Conservation (phyloP, 1,284 basidiomycete species). For the Puccinia coronata region DNA sequence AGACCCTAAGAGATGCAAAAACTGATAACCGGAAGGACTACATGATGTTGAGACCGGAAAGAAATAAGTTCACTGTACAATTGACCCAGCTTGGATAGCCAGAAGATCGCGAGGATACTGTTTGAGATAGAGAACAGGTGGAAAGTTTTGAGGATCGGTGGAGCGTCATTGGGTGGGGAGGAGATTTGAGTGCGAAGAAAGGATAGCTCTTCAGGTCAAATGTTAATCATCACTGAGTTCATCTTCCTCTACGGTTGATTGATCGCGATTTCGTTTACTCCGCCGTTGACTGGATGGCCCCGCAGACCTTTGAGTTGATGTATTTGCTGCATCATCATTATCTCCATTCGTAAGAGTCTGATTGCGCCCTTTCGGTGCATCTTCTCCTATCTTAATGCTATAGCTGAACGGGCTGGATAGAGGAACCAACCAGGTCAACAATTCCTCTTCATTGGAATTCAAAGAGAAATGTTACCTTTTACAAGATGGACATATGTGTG, state of each 20-base stretch:
- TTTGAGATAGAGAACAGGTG: background rate
- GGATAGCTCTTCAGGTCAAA: background rate
- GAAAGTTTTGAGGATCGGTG: background rate
- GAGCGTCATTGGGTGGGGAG: background rate
- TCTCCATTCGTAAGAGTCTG: background rate
- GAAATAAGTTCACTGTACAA: background rate
- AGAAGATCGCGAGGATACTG: background rate
- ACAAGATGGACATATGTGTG: conserved; percentile 20
- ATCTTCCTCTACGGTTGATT: background rate
- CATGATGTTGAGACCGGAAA: background rate
- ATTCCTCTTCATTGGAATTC: background rate
- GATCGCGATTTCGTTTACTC: background rate
- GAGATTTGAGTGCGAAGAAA: background rate
- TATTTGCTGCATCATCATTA: background rate
- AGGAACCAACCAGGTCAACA: background rate
- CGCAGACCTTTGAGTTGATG: background rate
- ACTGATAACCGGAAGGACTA: too few relatives aligned
- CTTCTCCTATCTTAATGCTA: conserved; percentile 14
- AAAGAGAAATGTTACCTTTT: background rate
- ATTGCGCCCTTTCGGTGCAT: background rate
- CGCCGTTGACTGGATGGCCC: background rate
- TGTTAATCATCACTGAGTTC: background rate
- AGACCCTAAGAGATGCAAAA: background rate
- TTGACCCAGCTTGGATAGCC: background rate
- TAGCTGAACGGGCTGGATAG: conserved; percentile 18